Base-by-base conservation (phyloP, 1,139 yeast genomes). In the Kurtzmaniella quercitrusa region DNA sequence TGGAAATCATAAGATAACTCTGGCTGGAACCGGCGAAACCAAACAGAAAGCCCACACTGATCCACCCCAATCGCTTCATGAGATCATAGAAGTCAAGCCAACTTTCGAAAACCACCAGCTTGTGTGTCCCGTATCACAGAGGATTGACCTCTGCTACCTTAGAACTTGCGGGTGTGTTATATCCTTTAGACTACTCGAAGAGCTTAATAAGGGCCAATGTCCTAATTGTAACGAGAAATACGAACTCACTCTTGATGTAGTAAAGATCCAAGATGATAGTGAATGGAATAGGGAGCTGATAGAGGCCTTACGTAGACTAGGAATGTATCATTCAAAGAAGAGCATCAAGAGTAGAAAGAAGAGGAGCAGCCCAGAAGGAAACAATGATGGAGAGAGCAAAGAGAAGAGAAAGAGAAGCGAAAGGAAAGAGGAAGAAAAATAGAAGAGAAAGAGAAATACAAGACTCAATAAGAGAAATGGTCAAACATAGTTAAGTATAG, bases 301-400 rank as follows among this genome's bases (percentile, higher is more conserved):
- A 19, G 16, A 36, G 21, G 7, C 9, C 6, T 27, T 36, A 5
- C 18, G 21, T 3, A n/a, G n/a, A 19, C n/a, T 58, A 12, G 39
- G 72, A 3, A 50, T 77, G 6, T 58, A 77, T 2, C 90, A 85
- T 54, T 70, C 79, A 8, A 67, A 81, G 48, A 69, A 64, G 45
- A 60, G 63, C 17, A 50, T 51, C 38, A 65, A 68, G 45, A 60
- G 63, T 17, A 50, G 51, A 39, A 65, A 68, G 47, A 57, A 50
- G 47, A 65, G 60, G 47, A 63, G 62, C 46, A 39, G 37, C 51
- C 56, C 53, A 37, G 56, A 53, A 48, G 51, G 54, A 47, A 37
- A 46, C 41, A 43, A 46, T 36, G 12, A 23, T 11, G n/a, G 21
- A 15, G 27, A 12, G 16, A 12, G 11, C 16, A 14, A 36, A 29